Percentiles rank a stretch among this genome's conserved stretches.
Conservation (phyloP, 148 eudicot species). For the Simmondsia chinensis region DNA sequence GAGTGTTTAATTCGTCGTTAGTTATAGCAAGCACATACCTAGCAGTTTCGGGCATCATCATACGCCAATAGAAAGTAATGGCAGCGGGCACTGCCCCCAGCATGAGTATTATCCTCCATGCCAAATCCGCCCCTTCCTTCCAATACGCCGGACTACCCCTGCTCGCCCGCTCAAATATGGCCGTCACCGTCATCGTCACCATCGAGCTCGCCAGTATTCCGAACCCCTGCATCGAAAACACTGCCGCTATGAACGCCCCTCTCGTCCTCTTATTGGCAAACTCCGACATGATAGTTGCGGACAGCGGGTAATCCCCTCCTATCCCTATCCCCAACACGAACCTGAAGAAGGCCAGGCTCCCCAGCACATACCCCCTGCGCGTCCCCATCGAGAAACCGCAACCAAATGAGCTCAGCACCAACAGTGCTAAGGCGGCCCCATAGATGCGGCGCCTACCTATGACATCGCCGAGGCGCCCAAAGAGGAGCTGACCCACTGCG, state of each 20-base stretch:
- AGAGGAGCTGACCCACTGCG: constrained; percentile 37
- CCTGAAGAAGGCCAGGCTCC: constrained; percentile 34
- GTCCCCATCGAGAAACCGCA: constrained; percentile 44
- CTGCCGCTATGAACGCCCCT: constrained; percentile 53
- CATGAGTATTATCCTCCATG: constrained; percentile 58
- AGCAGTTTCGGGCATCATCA: constrained; percentile 70
- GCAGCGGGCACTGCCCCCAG: constrained; percentile 55
- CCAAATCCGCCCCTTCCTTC: constrained; percentile 29
- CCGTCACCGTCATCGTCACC: constrained; percentile 37
- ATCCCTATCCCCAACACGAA: constrained; percentile 45
- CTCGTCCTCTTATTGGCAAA: constrained; percentile 50
- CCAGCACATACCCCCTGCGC: constrained; percentile 19
- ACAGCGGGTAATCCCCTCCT: constrained; percentile 58
- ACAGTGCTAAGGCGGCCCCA: constrained; percentile 31
- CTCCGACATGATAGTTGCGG: constrained; percentile 70
- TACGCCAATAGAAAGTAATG: constrained; percentile 57
- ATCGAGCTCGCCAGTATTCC: constrained; percentile 39
- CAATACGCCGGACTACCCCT: background rate
- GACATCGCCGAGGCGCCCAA: constrained; percentile 43
- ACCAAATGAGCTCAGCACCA: constrained; percentile 45
- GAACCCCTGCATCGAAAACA: constrained; percentile 66
- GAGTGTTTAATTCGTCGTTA: too few relatives aligned
- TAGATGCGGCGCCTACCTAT: constrained; percentile 37
- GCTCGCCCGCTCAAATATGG: constrained; percentile 18
- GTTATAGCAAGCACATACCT: constrained; percentile 27